A percentile compares a stretch with the other conserved stretches of the same genome.
Evolutionary conservation across 2,329 filamentous ascomycete species (phyloP).

Genomic region (Ophiocordyceps camponoti-floridani): DNA sequence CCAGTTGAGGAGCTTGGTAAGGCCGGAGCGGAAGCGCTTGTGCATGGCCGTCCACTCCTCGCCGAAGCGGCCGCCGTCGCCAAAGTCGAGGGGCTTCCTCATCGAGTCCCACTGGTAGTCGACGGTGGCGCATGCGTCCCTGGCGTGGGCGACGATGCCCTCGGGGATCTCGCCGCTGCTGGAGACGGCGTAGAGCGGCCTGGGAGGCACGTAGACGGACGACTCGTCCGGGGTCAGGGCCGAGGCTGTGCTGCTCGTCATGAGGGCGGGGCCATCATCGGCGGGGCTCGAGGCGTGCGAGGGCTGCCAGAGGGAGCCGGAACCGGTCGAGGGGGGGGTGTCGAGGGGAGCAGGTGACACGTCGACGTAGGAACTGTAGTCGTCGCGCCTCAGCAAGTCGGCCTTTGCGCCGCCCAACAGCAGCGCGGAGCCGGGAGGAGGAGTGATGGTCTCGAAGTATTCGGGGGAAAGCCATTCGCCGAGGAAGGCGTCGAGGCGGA

Average conservation of each 20-base stretch:
- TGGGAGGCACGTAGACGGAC: slow-evolving; percentile 52
- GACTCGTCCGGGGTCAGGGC: slow-evolving; percentile 13
- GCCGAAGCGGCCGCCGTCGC: too few species aligned
- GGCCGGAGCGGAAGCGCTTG: slow-evolving; percentile 62
- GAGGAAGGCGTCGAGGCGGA: slow-evolving; percentile 81
- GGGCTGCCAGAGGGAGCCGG: slow-evolving; percentile 15
- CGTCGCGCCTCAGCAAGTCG: slow-evolving; percentile 61
- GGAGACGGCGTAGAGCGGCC: slow-evolving; percentile 70
- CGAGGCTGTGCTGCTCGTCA: slow-evolving; percentile 9
- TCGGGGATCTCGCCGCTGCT: slow-evolving; percentile 64
- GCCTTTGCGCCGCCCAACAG: slow-evolving; percentile 85
- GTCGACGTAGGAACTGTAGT: slow-evolving; percentile 33
- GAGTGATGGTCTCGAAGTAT: slow-evolving; percentile 85
- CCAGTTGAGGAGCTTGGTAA: slow-evolving; percentile 69
- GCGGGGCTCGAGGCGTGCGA: slow-evolving; percentile 11
- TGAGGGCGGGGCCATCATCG: slow-evolving; percentile 6
- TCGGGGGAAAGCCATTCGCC: slow-evolving; percentile 90
- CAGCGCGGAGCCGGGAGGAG: slow-evolving; percentile 67
- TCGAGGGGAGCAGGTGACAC: slow-evolving; percentile 4
- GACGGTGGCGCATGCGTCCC: slow-evolving; percentile 69
- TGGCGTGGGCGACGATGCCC: slow-evolving; percentile 79
- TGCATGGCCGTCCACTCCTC: slow-evolving; percentile 98
- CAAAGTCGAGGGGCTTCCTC: slow-evolving; percentile 56
- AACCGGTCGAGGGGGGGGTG: slow-evolving; percentile 5
- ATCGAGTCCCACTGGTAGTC: slow-evolving; percentile 96